Base-by-base conservation (phyloP, 1,284 basidiomycete species). In the Ganoderma sinense region DNA sequence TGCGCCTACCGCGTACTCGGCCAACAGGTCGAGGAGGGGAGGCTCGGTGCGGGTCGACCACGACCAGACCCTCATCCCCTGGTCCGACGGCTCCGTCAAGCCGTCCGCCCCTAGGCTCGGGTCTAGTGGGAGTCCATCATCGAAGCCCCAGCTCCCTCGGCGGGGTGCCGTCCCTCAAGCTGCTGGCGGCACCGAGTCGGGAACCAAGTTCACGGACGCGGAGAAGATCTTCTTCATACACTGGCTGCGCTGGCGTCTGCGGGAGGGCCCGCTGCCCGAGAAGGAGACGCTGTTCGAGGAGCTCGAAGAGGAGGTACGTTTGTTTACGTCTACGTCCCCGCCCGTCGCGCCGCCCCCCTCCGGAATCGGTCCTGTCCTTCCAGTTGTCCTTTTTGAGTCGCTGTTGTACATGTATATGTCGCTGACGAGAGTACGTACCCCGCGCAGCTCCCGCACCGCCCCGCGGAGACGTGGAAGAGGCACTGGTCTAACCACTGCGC, bases 141-240 rank as follows among this genome's bases (percentile, higher is more conserved):
- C 11, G 8, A 55, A 55, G 29, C 53, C 16, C 7, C 14, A 16
- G 29, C 53, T 18, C 23, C 53, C 53, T 3, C 53, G 53, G 26
- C 29, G 53, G 26, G 18, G 3, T 1, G 14, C 53, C 13, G 48
- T 20, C 43, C 43, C 43, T 23, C 23, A n/a, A 23, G 8, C 20
- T 4, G 16, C 23, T 26, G 48, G 7, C 11, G 16, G 13, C 29
- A 29, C 6, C 31, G 56, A 58, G 14, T 18, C 56, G 16, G 31
- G 31, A 13, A 26, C 1, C 56, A 56, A 48, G 7, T 43, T 66
- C 23, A 51, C 56, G 29, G n/a, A 60, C 11, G 64, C 26, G 4
- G 64, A 66, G 29, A 66, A 66, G 43, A 33, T 66, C 40, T 66
- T 66, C 20, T 60, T 66, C 41, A 40, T 66, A 20, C 64, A 66